Conservation (phyloP, 2,329 filamentous ascomycete species). For the Phyllosticta citriasiana region DNA sequence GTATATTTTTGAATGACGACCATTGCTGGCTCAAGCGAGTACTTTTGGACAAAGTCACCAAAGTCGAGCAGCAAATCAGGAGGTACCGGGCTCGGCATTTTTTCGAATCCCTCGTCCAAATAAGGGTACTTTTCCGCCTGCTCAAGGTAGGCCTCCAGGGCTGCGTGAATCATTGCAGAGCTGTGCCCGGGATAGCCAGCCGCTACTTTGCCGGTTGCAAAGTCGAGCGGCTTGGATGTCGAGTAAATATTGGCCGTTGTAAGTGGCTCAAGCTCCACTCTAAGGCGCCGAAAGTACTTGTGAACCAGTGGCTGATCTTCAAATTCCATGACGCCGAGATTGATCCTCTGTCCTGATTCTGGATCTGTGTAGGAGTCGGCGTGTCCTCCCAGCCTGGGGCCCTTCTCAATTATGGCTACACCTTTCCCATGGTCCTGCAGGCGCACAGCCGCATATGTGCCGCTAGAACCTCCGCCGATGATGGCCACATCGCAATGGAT, state of each 20-base stretch:
- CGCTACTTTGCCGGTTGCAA: constrained; percentile 19
- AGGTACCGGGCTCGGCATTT: constrained; percentile 33
- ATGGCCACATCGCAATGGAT: constrained; percentile 23
- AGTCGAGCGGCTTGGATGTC: constrained; percentile 15
- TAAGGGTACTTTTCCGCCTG: constrained; percentile 25
- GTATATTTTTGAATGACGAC: constrained; percentile 32
- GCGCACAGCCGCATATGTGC: constrained; percentile 31
- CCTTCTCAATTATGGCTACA: constrained; percentile 32
- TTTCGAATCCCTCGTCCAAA: constrained; percentile 31
- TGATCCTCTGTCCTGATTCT: constrained; percentile 21
- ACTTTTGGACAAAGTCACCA: constrained; percentile 39
- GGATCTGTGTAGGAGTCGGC: constrained; percentile 38
- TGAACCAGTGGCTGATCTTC: constrained; percentile 31
- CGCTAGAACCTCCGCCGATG: constrained; percentile 34
- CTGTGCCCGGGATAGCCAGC: neutral
- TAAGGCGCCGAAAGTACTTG: constrained; percentile 38
- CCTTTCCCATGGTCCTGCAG: constrained; percentile 29
- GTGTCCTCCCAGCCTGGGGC: constrained; percentile 37
- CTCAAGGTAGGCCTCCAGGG: constrained; percentile 16
- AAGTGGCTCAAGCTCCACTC: constrained; percentile 21
- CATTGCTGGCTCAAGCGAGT: constrained; percentile 35
- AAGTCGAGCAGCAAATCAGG: constrained; percentile 39
- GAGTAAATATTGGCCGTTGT: constrained; percentile 12
- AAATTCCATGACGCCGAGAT: constrained; percentile 33
- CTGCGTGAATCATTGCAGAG: constrained; percentile 8